A percentile compares a stretch with the other conserved stretches of the same genome.
Conservation (phyloP, 1,139 yeast genomes). For the Protomyces pachydermus region DNA sequence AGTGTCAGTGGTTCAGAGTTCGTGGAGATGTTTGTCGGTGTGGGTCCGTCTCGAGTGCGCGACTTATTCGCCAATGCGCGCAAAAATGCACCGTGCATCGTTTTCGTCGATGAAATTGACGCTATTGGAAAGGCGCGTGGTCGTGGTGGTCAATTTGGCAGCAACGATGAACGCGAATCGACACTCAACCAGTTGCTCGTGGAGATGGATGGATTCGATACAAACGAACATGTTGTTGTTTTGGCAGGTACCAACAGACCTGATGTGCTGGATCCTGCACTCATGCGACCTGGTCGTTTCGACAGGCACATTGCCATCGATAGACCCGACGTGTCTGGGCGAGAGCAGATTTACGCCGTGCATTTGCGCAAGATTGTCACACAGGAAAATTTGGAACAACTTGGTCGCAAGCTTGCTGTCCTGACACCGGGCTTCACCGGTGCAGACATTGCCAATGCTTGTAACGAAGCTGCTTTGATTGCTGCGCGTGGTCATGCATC, state of each 20-base stretch:
- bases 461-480: slow-evolving; percentile 93
- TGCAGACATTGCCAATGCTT: slow-evolving; percentile 95
- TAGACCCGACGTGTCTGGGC: slow-evolving; percentile 86
- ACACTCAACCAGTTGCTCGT: slow-evolving; percentile 91
- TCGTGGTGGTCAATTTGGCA: slow-evolving; percentile 64
- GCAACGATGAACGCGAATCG: slow-evolving; percentile 90
- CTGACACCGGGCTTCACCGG: slow-evolving; percentile 97
- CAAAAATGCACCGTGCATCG: slow-evolving; percentile 86
- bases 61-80: slow-evolving; percentile 90
- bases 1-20: slow-evolving; percentile 98
- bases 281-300: slow-evolving; percentile 94
- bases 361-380: slow-evolving; percentile 67
- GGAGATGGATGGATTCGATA: slow-evolving; percentile 95
- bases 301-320: slow-evolving; percentile 91
- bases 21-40: slow-evolving; percentile 98
- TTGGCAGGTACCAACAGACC: slow-evolving; percentile 96
- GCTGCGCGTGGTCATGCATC: slow-evolving; percentile 80
- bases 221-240: slow-evolving; percentile 88
- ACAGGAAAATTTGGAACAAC: slow-evolving; percentile 47
- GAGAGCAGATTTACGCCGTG: slow-evolving; percentile 85
- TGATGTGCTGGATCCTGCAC: slow-evolving; percentile 85
- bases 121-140: slow-evolving; percentile 95
- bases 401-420: slow-evolving; percentile 86
- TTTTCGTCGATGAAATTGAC: slow-evolving; percentile 95
- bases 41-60: slow-evolving; percentile 96